A percentile compares a stretch with the other conserved stretches of the same genome.
Conservation (phyloP, 1,284 basidiomycete species). For the Leccinum pachyderme region DNA sequence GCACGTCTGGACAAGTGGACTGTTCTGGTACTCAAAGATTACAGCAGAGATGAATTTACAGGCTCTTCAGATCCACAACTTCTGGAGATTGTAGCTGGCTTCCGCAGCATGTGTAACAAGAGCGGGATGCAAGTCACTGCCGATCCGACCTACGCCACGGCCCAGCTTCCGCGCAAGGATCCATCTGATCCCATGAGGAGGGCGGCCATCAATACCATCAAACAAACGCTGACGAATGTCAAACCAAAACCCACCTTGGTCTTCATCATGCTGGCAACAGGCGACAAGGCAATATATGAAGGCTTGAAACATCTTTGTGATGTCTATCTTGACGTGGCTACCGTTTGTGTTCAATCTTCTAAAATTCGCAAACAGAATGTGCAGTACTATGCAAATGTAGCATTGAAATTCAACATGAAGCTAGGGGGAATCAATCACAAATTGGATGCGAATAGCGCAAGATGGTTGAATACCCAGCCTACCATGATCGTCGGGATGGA, state of each 20-base stretch:
- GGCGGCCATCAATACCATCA: conserved; percentile 23
- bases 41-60: conserved; percentile 51
- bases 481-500: conserved; percentile 86
- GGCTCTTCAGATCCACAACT: conserved; percentile 53
- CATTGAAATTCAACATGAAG: conserved; percentile 81
- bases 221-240: conserved; percentile 25
- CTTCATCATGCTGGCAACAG: conserved; percentile 62
- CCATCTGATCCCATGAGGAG: conserved; percentile 22
- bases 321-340: conserved; percentile 60
- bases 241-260: conserved; percentile 43
- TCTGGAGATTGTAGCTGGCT: conserved; percentile 44
- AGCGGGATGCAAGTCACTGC: conserved; percentile 55
- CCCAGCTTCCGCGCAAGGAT: conserved; percentile 22
- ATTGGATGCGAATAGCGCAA: conserved; percentile 51
- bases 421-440: conserved; percentile 74
- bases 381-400: conserved; percentile 77
- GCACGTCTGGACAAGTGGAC: conserved; percentile 57
- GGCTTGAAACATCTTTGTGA: conserved; percentile 74
- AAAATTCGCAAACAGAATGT: conserved; percentile 64
- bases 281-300: conserved; percentile 70
- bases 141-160: conserved; percentile 16
- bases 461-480: conserved; percentile 51
- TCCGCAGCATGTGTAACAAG: conserved; percentile 56
- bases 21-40: conserved; percentile 64
- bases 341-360: conserved; percentile 67